Evolutionary conservation across 495 filamentous ascomycete species (phyloP), one percentile per base, ranked within the genome.

Genomic region (Pyronema omphalodes): DNA sequence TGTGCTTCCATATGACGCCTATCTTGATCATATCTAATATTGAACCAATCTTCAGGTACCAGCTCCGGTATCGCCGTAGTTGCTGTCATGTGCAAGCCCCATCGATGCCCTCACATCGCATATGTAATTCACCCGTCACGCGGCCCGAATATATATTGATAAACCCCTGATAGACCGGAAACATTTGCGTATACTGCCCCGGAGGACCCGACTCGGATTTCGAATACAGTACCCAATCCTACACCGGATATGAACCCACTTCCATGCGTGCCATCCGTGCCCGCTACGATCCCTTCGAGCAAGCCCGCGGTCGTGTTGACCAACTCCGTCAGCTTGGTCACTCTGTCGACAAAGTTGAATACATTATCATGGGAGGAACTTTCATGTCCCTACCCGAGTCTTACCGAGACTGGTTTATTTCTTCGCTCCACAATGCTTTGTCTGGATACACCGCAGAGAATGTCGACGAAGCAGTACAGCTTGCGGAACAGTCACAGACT

Each of bases 331-430:
- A 83, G 4, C 72, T 98, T 14, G 91, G 91, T 0, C 91, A 98
- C 69, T 93, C 85, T 54, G 91, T 98, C 35, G 91, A 98, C 68
- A 98, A 98, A 65, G 91, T 98, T 2, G 91, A 98, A 71, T 98
- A 95, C 66, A 98, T 98, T 64, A 94, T 98, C 59, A 98, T 98
- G 91, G 91, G 91, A 54, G 91, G 91, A 55, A 98, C 91, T 0
- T 98, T 98, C 67, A 96, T 98, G 91, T 95, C 88, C 0, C 69
- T 98, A 12, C 77, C 91, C 3, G 79, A 87, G 61, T 76, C 79
- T 9, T 96, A 98, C 66, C 74, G 91, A 33, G 84, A 96, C 44
- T 76, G 83, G 37, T 98, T 98, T 61, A 93, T 98, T 49, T 82
- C 88, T 7, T 88, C 94, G 60, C 75, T 98, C 51, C 93, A 98